Conservation (phyloP, 2,329 filamentous ascomycete species). For the Curvularia spicifera region DNA sequence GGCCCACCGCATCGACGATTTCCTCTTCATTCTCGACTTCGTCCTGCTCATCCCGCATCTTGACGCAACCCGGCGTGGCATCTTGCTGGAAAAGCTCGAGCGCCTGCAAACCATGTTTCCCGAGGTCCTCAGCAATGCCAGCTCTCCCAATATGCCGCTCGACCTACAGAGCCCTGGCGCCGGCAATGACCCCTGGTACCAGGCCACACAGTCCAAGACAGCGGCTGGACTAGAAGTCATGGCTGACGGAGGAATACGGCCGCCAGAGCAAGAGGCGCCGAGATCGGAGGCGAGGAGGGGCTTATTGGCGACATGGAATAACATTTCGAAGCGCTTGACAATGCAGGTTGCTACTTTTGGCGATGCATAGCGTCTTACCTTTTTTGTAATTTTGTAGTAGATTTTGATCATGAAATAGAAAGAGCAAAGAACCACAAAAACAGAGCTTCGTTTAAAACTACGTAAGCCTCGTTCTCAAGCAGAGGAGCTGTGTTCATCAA, state of each 20-base stretch:
- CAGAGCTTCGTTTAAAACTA: not conserved
- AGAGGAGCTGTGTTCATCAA: not conserved
- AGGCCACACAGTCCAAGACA: slow-evolving; percentile 45
- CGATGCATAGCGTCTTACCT: slow-evolving; percentile 2
- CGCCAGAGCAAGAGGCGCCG: slow-evolving; percentile 15
- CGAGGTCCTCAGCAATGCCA: slow-evolving; percentile 42
- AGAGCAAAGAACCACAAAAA: not conserved
- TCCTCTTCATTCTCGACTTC: slow-evolving; percentile 60
- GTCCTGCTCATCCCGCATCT: slow-evolving; percentile 59
- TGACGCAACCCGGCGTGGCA: slow-evolving; percentile 55
- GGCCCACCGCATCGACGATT: slow-evolving; percentile 59
- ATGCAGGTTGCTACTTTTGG: slow-evolving; percentile 28
- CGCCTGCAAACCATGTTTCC: slow-evolving; percentile 46
- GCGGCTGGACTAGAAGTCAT: slow-evolving; percentile 34
- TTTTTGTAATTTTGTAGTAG: not conserved
- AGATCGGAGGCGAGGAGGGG: slow-evolving; percentile 24
- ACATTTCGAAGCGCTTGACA: slow-evolving; percentile 41
- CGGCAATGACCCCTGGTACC: slow-evolving; percentile 43
- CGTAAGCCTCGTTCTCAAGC: not conserved
- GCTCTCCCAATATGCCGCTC: slow-evolving; percentile 40
- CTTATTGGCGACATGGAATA: slow-evolving; percentile 42
- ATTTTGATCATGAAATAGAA: not conserved
- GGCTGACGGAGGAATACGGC: slow-evolving; percentile 19
- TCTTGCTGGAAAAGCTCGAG: slow-evolving; percentile 53
- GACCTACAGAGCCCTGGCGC: slow-evolving; percentile 36